Base-by-base conservation (phyloP, 306 rosid species). In the Lathyrus tuberosus region DNA sequence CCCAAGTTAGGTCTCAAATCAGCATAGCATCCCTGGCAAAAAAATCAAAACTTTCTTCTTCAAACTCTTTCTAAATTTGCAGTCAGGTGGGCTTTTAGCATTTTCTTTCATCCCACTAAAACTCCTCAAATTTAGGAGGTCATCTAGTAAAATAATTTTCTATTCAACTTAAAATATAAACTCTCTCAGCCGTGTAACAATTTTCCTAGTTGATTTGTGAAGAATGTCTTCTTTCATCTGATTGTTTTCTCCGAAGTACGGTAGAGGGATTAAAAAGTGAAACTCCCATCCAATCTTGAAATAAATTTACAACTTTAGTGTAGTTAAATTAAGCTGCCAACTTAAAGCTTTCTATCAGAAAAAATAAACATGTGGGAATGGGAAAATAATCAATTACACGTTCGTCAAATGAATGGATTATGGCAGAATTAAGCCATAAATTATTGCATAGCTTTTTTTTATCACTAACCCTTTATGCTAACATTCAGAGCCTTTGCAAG, bases 401-500 rank as follows among this genome's bases (percentile, higher is more conserved):
- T 17, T 35, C 41, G 53, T 33, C 33, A 42, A 52, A 67, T 41
- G 61, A 66, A 78, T 73, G 60, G 31, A 53, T 53, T 53, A 4
- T 22, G 59, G 65, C 46, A 18, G n/a, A 44, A 68, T 15, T 54
- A 30, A 13, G 46, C 71, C 62, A 51, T 44, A 68, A 68, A 43
- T 65, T 71, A 51, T 70, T 75, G 8, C 67, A 71, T 31, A 51
- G 6, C 2, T 63, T 37, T 11, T 30, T 10, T 28, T 46, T 30
- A 62, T 73, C 72, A 73, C 37, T 49, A 64, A 72, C 40, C 38
- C 30, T 56, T 70, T 4, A 68, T 59, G 5, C 7, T 2, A 76
- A 68, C 38, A 65, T 76, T 67, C 70, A 46, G 28, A 72, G 62
- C 61, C 60, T 63, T 67, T 5, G 70, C 69, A 18, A 56, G 7